Base-by-base conservation (phyloP, 2,329 filamentous ascomycete species). In the Emericellopsis atlantica region DNA sequence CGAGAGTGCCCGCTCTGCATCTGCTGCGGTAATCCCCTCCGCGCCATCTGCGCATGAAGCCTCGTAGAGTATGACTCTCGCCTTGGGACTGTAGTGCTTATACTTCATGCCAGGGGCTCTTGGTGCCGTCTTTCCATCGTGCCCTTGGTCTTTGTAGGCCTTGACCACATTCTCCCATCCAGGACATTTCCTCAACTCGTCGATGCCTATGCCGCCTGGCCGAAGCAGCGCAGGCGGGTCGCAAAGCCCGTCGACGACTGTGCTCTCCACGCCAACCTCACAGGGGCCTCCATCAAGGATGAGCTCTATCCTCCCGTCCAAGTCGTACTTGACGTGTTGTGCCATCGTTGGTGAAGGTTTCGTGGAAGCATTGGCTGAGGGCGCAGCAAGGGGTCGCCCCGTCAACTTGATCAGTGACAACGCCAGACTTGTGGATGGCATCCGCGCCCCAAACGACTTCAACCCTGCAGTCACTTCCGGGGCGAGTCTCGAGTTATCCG, bases 81-180 rank as follows among this genome's bases (percentile, higher is more conserved):
- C 93, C 58, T 81, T 85, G 1, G 92, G 92, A 35, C 89, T 94
- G 55, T 98, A 98, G 58, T 98, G 92, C 56, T 92, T 86, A 58
- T 98, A 98, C 62, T 98, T 98, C 92, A 98, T 98, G 1, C 92
- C 92, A 0, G 92, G 92, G 1, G 92, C 92, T 43, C 86, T 72
- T 0, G 92, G 92, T 9, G 73, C 71, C 1, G 57, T 65, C 39
- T 74, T 76, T 5, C 75, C 81, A 16, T 75, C 69, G 51, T 86
- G 76, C 14, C 77, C 76, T 43, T 73, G 72, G 52, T 95, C 87
- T 54, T 81, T 79, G 59, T 95, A 96, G 10, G 76, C 90, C 44
- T 82, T 77, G 45, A 72, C 69, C 1, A 87, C 84, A 32, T 74
- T 64, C 55, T 88, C 81, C 90, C 92, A 98, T 1, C 90, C 90